Evolutionary conservation across 352 stramenopile species (phyloP), one percentile per base, ranked within the genome.

Genomic region (Pythium rishiriense): DNA sequence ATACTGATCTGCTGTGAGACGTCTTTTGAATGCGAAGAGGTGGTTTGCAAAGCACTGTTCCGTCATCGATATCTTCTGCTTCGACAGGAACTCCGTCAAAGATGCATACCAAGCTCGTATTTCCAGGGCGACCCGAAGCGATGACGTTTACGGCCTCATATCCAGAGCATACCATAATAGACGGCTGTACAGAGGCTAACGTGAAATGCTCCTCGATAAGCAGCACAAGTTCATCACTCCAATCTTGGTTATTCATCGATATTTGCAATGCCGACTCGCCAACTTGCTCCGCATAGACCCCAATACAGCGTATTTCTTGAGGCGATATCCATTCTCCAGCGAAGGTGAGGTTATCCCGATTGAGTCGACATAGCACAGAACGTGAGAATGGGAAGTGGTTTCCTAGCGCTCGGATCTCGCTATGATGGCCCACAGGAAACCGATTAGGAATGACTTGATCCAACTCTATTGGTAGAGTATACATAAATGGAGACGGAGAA

Each of bases 171-270:
- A n/a, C 28, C 9, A 54, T 24, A 10, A 29, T 19, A 3, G 43
- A 62, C 12, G 55, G 55, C 26, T 35, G 21, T 4, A 54, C n/a
- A 15, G 28, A 29, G 19, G 25, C 5, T n/a, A 62, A 17, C 24
- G 6, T 26, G 31, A 69, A 69, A 15, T 37, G 37, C 0, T 54
- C 41, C 1, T 35, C 48, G 12, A 69, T 25, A 0, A 25, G 7
- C 0, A 69, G 12, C 15, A 12, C 28, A 0, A 69, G 8, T 22
- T 31, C 33, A 10, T 62, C 25, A 42, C 64, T 70, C 64, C 64
- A 70, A 31, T 70, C 64, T 50, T 70, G 64, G 4, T n/a, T 33
- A 37, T 70, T 70, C 15, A 66, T 22, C 4, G 56, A 57, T 4
- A 70, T 50, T 42, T 62, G 49, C 7, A 70, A n/a, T 1, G 39